Base-by-base conservation (phyloP, 371 early-diverging fungal species). In the Paramicrosporidium saccamoebae region DNA sequence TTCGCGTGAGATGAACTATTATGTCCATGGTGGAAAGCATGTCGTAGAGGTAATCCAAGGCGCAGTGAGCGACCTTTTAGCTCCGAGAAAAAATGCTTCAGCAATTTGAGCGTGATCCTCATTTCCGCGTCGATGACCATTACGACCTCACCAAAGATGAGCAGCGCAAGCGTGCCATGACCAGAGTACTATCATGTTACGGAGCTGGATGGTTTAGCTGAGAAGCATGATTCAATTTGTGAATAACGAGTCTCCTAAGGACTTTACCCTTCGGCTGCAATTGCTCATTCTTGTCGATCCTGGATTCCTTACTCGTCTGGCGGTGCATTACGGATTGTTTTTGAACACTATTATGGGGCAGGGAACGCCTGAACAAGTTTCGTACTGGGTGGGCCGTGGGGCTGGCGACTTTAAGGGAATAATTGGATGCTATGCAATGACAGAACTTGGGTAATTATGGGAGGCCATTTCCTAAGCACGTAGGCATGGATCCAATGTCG, bases 401-500 rank as follows among this genome's bases (percentile, higher is more conserved):
- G 78, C 78, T 3, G 31, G 78, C 12, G 56, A 65, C 9, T 42
- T 81, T 33, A 55, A 60, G 27, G 63, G 64, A 19, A 53, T 78
- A 39, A 45, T 66, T 7, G 81, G 81, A 8, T 81, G 77, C 42
- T 78, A 74, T 33, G 75, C 68, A 24, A 74, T 77, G 75, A 79
- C 77, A 3, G 81, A 79, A 40, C 32, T 75, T 10, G 81, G 69
- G 12, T 53, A 57, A n/a, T 5, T 16, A 6, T 28, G 23, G n/a
- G 4, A 5, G 9, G 3, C 25, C 16, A 7, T 27, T 27, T 11
- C 5, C 22, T 6, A 14, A 5, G 24, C 25, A 21, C 10, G 22
- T 34, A 10, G 10, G 4, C 72, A 68, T 37, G 77, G 74, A 2
- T 77, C 78, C 14, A 79, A 82, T 34, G 75, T 86, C 5, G 65